Evolutionary conservation across 2,329 filamentous ascomycete genomes (phyloP), one percentile per base, ranked within the genome.

Genomic region (Nemania abortiva): DNA sequence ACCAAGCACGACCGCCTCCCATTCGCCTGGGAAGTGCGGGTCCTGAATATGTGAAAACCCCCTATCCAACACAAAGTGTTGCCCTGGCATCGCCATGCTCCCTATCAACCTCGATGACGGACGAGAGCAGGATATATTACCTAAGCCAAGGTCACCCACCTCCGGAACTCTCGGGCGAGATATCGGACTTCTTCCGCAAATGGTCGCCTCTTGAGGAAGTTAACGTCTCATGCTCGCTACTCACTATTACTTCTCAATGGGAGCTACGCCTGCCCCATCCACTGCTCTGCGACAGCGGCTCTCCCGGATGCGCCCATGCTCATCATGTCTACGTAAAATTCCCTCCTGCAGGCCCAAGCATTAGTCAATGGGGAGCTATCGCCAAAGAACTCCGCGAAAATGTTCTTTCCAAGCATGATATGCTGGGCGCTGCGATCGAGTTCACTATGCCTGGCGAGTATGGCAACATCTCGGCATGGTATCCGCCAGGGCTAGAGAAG

Each of bases 401-500:
- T 11, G 7, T 53, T 22, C 47, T 49, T n/a, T 22, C 63, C 13
- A 20, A 39, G 18, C 13, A 49, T 18, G 29, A 50, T 18, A 24
- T 57, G 45, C n/a, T 9, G 6, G n/a, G 62, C 6, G 20, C 53
- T 6, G 58, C 47, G 27, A 5, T 66, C 11, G 64, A 66, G 22
- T 37, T 66, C 34, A 47, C 27, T 5, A 24, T 20, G 2, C 2
- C 20, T 1, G 11, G 18, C 2, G 11, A 22, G 1, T 5, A 34
- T 24, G 20, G 52, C 2, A 27, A 2, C 3, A 15, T 52, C 22
- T 57, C 57, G 1, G n/a, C 42, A 2, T 66, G 52, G 39, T 66
- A 66, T 10, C 57, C 57, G 42, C 64, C 64, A 6, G 49, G 22
- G 31, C 6, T 61, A 24, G 31, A 37, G 6, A 55, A 56, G 42